Conservation (phyloP, 257 asterid genomes). For the Echium plantagineum region DNA sequence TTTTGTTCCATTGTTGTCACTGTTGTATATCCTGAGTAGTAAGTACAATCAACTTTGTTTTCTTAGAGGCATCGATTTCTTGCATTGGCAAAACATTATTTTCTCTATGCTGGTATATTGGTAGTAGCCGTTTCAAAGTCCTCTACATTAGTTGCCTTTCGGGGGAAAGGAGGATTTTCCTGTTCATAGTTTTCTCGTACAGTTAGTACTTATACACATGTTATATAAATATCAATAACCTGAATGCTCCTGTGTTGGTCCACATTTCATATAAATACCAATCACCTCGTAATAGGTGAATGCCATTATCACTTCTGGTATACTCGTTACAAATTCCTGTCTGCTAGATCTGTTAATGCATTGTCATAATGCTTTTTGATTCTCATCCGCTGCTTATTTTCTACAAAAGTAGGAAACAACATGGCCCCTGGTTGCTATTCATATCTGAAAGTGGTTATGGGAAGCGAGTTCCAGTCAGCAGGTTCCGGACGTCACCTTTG, state of each 20-base stretch:
- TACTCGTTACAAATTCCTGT: not conserved
- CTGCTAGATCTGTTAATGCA: not conserved
- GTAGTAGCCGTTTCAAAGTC: not conserved
- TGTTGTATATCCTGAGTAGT: not conserved
- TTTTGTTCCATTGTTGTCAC: not conserved
- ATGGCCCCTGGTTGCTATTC: slow-evolving; percentile 94
- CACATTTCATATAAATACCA: not conserved
- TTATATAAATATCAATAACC: too few species aligned
- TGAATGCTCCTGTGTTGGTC: too few species aligned
- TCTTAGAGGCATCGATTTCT: not conserved
- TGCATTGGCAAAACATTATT: not conserved
- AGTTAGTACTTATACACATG: too few species aligned
- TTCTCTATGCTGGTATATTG: not conserved
- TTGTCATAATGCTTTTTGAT: not conserved
- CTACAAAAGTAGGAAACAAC: slow-evolving; percentile 34
- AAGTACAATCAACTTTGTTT: not conserved
- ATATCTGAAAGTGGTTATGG: slow-evolving; percentile 84
- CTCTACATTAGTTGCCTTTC: not conserved
- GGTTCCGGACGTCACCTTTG: slow-evolving; percentile 57
- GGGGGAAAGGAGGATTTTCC: not conserved
- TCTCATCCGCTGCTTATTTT: slow-evolving; percentile 2
- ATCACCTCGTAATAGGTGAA: not conserved
- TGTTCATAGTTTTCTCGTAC: too few species aligned
- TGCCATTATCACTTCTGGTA: not conserved
- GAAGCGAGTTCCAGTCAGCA: slow-evolving; percentile 84